phyloP scores from a whole-genome alignment of 768 basidiomycete genomes.

The Lactifluus subvellereus region DNA sequence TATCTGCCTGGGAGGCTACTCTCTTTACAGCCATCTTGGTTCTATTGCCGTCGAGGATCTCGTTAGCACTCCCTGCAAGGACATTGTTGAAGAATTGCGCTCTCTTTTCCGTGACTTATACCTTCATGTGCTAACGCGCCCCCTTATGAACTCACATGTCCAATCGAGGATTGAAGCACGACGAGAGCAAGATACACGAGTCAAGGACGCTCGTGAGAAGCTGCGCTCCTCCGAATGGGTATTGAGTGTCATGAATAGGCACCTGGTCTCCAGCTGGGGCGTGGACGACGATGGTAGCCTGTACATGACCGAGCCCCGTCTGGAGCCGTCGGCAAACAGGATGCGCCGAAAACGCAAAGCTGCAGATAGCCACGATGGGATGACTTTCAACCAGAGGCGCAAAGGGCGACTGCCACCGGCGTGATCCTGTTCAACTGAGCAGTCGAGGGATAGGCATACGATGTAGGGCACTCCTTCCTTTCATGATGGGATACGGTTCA shows the following conservation, averaged over 20 bases:
- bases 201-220: neutral
- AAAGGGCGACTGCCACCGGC: neutral
- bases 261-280: conserved; percentile 3
- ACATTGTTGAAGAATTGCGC: neutral
- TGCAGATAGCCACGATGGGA: neutral
- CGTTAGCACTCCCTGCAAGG: neutral
- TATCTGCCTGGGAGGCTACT: neutral
- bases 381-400: neutral
- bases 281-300: neutral
- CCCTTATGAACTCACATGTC: too few relatives aligned
- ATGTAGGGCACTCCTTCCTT: too few relatives aligned
- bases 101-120: neutral
- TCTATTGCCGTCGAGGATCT: neutral
- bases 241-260: neutral
- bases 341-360: neutral
- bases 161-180: neutral
- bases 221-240: neutral
- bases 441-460: neutral
- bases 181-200: neutral
- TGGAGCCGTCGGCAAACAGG: neutral
- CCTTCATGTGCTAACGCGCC: neutral
- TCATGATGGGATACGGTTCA: neutral
- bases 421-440: neutral
- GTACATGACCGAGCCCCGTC: neutral
- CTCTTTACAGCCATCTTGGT: neutral